Evolutionary conservation across 148 eudicot species (phyloP).

Genomic region (Chenopodium quinoa): DNA sequence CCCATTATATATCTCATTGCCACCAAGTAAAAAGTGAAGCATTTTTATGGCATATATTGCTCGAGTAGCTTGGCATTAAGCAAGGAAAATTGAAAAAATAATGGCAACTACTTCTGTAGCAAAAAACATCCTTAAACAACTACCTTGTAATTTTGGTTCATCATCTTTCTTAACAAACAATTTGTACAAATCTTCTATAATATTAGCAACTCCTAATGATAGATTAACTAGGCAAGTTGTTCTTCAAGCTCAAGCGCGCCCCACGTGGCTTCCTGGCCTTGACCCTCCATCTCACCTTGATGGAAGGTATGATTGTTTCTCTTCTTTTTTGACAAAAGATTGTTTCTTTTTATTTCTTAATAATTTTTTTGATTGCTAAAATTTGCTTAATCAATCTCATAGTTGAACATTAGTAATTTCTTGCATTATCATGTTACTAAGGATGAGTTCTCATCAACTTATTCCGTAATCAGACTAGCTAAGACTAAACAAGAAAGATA

Average conservation of each 20-base stretch:
- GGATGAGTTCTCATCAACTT: no score
- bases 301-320: conserved; percentile 61
- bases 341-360: not conserved
- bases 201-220: conserved; percentile 13
- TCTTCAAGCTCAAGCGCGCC: conserved; percentile 50
- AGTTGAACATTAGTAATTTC: no score
- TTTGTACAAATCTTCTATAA: conserved; percentile 22
- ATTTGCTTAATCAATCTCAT: no score
- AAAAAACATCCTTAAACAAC: conserved; percentile 37
- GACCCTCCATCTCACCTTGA: conserved; percentile 89
- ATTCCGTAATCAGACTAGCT: no score
- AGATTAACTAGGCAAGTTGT: conserved; percentile 21
- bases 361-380: no score
- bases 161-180: conserved; percentile 38
- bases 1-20: conserved; percentile 13
- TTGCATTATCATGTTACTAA: no score
- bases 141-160: conserved; percentile 42
- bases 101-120: conserved; percentile 47
- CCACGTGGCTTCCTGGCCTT: conserved; percentile 93
- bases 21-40: conserved; percentile 5
- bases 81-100: not conserved
- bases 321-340: not conserved
- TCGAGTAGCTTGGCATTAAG: conserved; percentile 1
- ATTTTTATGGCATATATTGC: not conserved
- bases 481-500: no score